Percentiles rank a stretch among this genome's conserved stretches.
These are phyloP conservation scores for Syzygium aromaticum DNA, from an alignment of 345 rosid genomes.

Conservation along the genomic window DNA sequence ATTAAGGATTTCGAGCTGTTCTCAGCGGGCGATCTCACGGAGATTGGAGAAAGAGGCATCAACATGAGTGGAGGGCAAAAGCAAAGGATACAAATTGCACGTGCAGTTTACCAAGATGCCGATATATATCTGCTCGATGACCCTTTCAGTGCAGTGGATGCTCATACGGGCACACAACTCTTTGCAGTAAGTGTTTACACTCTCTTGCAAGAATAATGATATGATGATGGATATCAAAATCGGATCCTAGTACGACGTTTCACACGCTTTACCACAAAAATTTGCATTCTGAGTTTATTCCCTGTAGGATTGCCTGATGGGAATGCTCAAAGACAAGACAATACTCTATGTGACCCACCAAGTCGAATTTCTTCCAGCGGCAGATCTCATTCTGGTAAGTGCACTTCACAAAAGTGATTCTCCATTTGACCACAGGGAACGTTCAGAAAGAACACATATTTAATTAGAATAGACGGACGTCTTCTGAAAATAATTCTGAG, in stretches of 20 bases:
- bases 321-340: constrained; percentile 68
- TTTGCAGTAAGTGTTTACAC: constrained; percentile 36
- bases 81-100: constrained; percentile 91
- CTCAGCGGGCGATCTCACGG: constrained; percentile 72
- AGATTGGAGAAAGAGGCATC: constrained; percentile 95
- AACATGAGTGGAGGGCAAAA: constrained; percentile 99
- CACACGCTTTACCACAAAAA: not conserved
- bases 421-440: not conserved
- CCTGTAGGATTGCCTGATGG: constrained; percentile 82
- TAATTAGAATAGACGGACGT: not conserved
- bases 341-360: constrained; percentile 87
- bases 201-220: not conserved
- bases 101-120: constrained; percentile 89
- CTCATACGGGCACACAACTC: constrained; percentile 89
- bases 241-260: not conserved
- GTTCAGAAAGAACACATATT: not conserved
- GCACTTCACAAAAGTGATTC: constrained; percentile 3
- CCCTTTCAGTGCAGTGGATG: constrained; percentile 97
- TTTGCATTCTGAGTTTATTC: not conserved
- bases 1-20: constrained; percentile 75
- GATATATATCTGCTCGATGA: constrained; percentile 89
- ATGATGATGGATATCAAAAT: not conserved
- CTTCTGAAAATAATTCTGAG: not conserved
- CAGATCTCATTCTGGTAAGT: constrained; percentile 87
- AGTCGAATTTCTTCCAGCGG: constrained; percentile 95